Evolutionary conservation across 345 rosid genomes (phyloP), one percentile per base, ranked within the genome.

Genomic region (Dipteronia dyeriana): DNA sequence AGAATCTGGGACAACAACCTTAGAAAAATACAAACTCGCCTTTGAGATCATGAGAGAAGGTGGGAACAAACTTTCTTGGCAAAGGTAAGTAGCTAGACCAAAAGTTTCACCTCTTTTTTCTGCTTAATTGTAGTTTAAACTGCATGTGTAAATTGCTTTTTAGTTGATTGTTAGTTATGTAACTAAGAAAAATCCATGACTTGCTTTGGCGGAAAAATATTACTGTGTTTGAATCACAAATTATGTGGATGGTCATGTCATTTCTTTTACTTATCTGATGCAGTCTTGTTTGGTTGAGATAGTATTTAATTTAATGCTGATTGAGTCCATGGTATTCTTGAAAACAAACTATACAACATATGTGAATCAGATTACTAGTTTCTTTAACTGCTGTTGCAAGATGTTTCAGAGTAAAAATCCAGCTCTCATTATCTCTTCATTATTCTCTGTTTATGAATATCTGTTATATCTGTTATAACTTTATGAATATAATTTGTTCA

Each of bases 1-100:
- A 76, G 97, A 93, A 81, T 86, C 86, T 43, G 97, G 98, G 22
- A 73, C 92, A 57, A 68, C 90, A 59, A 89, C 95, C 38, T 78
- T 90, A 63, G 98, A 87, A 70, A 91, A 88, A 73, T 92, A 89
- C 86, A 95, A 90, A 79, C 87, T 91, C 79, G 97, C 97, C 19
- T 84, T 86, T 83, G 95, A 95, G 84, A 90, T 90, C 47, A 80
- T 93, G 90, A 91, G 90, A 17, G 97, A 93, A 62, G 98, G 97
- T 77, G 92, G 90, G 49, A 93, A 86, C 79, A 93, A 88, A 76
- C 91, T 91, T 68, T 87, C 85, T 83, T 90, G 91, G 92, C 94
- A 79, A 78, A 86, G 91, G 84, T 88, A 84, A 84, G 74, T 76
- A 31, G 60, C 31, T 47, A 19, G 67, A 65, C 41, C 75, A 47